Conservation (phyloP, 345 rosid species). For the Schrenkiella parvula region DNA sequence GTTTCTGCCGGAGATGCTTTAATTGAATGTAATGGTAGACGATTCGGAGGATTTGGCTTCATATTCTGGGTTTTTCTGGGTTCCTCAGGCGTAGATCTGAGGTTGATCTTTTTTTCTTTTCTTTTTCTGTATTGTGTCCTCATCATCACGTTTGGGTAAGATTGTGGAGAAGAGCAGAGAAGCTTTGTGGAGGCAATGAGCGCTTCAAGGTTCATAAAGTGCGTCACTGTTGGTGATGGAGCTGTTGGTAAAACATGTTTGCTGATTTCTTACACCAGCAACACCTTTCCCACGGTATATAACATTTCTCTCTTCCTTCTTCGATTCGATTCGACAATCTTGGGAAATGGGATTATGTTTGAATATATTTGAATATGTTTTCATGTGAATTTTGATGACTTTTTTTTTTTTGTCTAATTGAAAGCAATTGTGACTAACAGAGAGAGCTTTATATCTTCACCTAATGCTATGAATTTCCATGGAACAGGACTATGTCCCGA, state of each 20-base stretch:
- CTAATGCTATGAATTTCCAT: background rate
- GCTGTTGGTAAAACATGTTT: conserved; percentile 37
- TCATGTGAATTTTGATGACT: background rate
- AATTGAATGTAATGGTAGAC: background rate
- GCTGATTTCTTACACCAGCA: conserved; percentile 32
- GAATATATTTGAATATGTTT: background rate
- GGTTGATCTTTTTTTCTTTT: background rate
- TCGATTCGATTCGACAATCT: no score
- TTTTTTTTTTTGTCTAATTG: background rate
- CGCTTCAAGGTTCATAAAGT: conserved; percentile 32
- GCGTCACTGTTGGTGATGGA: conserved; percentile 35
- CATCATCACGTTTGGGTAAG: background rate
- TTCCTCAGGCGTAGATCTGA: conserved; percentile 35
- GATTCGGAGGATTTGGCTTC: background rate
- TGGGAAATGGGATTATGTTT: no score
- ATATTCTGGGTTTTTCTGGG: background rate
- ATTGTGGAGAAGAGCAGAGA: background rate
- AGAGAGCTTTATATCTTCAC: background rate
- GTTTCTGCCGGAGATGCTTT: background rate
- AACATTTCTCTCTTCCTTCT: background rate
- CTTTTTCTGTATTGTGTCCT: background rate
- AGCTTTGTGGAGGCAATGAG: conserved; percentile 24
- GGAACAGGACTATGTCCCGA: conserved; percentile 82
- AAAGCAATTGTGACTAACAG: background rate
- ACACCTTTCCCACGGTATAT: conserved; percentile 26